phyloP scores from a whole-genome alignment of 2,329 filamentous ascomycete genomes.

The Pyrenochaeta sp. region DNA sequence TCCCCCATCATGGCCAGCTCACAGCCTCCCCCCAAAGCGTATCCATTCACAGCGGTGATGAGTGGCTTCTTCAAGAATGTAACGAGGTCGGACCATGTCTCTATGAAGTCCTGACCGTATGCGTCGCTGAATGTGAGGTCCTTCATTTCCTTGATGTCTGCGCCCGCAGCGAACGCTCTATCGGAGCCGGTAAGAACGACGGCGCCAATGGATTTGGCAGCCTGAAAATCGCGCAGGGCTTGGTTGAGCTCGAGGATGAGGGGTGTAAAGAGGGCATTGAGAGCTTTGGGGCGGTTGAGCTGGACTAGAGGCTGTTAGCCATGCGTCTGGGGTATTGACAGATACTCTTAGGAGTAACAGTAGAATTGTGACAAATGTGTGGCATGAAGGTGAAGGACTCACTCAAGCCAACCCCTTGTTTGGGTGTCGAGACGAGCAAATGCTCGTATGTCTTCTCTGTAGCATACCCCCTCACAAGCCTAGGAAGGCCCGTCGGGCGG shows the following conservation, averaged over 20 bases:
- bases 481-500: constrained; percentile 64
- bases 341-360: background rate
- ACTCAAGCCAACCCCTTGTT: constrained; percentile 92
- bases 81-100: constrained; percentile 88
- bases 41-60: constrained; percentile 92
- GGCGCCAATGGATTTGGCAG: constrained; percentile 42
- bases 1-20: constrained; percentile 98
- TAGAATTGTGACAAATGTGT: background rate
- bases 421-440: constrained; percentile 82
- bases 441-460: constrained; percentile 72
- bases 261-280: constrained; percentile 91
- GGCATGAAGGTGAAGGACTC: constrained; percentile 25
- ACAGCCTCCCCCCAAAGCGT: constrained; percentile 93
- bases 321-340: background rate
- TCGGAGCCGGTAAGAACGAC: constrained; percentile 83
- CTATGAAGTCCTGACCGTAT: constrained; percentile 92
- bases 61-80: constrained; percentile 90
- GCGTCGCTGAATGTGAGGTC: constrained; percentile 87
- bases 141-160: constrained; percentile 99
- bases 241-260: constrained; percentile 81
- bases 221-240: constrained; percentile 48
- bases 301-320: constrained; percentile 69
- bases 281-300: constrained; percentile 90
- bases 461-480: constrained; percentile 61
- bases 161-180: constrained; percentile 81